These are phyloP conservation scores for Agrocybe pediades DNA, from an alignment of 768 basidiomycete genomes.

Conservation along the genomic window DNA sequence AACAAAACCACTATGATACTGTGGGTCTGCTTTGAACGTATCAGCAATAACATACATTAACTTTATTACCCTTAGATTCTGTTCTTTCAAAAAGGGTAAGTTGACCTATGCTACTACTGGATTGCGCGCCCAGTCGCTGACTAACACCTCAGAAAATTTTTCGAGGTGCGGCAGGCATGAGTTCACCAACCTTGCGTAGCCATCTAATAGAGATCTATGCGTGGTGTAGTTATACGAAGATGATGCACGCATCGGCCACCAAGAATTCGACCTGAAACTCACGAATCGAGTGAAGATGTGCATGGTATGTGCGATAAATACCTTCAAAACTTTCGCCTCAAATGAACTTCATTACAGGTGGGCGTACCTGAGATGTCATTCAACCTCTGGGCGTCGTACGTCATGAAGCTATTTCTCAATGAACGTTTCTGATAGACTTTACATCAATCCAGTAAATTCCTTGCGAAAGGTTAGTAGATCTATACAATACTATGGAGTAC, in stretches of 20 bases:
- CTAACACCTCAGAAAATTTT: constrained; percentile 60
- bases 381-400: constrained; percentile 90
- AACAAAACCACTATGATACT: constrained; percentile 96
- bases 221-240: constrained; percentile 82
- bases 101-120: too few relatives aligned
- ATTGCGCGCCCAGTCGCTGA: constrained; percentile 1
- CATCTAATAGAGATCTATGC: constrained; percentile 1
- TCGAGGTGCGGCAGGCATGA: constrained; percentile 51
- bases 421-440: neutral
- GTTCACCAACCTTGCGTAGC: neutral
- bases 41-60: constrained; percentile 12
- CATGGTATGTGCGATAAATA: constrained; percentile 61
- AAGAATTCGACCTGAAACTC: constrained; percentile 92
- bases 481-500: neutral
- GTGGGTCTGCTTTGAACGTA: constrained; percentile 35
- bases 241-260: constrained; percentile 91
- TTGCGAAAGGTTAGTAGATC: constrained; percentile 63
- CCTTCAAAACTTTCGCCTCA: neutral
- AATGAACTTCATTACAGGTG: constrained; percentile 48
- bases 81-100: constrained; percentile 97
- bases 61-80: constrained; percentile 53
- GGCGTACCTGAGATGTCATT: constrained; percentile 95
- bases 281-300: constrained; percentile 97
- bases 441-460: constrained; percentile 61
- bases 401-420: constrained; percentile 13